Evolutionary conservation across 2,329 filamentous ascomycete genomes (phyloP).

Genomic region (Leptographium flavum): DNA sequence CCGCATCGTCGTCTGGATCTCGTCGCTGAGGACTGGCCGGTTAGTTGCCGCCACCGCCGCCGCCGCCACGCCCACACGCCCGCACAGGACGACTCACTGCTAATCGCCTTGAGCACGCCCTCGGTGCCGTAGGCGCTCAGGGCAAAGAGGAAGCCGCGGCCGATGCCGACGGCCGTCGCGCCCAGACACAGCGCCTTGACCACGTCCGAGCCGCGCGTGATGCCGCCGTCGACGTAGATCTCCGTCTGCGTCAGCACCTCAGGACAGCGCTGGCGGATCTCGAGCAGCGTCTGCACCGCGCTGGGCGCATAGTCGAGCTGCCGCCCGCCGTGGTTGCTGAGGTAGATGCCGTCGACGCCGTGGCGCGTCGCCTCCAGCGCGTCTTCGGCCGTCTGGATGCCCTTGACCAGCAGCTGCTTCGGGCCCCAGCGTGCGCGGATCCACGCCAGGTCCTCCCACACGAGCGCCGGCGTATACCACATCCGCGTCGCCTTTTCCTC

Average conservation of each 20-base stretch:
- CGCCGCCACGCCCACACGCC: conserved; percentile 2
- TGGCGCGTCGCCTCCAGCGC: conserved; percentile 22
- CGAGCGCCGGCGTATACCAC: background rate
- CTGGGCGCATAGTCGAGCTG: conserved; percentile 32
- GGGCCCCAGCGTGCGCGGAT: conserved; percentile 46
- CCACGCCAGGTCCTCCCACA: conserved; percentile 44
- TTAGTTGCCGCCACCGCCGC: too few species aligned
- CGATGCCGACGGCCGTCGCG: conserved; percentile 30
- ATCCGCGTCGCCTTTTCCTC: background rate
- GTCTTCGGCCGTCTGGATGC: conserved; percentile 19
- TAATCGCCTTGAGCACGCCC: conserved; percentile 22
- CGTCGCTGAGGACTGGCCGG: conserved; percentile 7
- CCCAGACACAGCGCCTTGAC: conserved; percentile 32
- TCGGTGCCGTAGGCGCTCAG: conserved; percentile 23
- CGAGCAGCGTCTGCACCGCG: conserved; percentile 27
- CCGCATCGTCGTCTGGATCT: conserved; percentile 7
- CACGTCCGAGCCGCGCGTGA: conserved; percentile 30
- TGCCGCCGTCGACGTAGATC: conserved; percentile 32
- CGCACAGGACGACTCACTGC: conserved; percentile 6
- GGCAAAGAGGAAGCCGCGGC: conserved; percentile 40
- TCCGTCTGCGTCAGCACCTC: conserved; percentile 26
- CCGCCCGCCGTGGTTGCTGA: conserved; percentile 37
- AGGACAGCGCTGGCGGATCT: conserved; percentile 27
- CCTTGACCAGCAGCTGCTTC: conserved; percentile 18
- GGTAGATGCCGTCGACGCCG: conserved; percentile 27